Evolutionary conservation across 2,329 filamentous ascomycete genomes (phyloP).

Genomic region (Didymella arachidicola): DNA sequence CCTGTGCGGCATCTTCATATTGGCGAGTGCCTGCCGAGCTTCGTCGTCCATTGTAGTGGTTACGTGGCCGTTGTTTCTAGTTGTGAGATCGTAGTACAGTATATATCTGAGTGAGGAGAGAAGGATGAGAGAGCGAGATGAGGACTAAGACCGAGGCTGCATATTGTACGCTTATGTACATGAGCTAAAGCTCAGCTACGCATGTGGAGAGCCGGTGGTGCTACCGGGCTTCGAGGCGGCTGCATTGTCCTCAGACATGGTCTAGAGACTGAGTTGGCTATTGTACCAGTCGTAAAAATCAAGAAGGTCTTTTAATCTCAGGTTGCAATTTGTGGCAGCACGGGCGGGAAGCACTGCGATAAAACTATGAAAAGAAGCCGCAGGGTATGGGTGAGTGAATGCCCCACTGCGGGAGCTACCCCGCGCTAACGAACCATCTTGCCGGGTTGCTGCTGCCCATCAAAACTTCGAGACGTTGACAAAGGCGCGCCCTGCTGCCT

Average conservation of each 20-base stretch:
- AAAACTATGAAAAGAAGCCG: neutral
- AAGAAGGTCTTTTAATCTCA: neutral
- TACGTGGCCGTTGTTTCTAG: neutral
- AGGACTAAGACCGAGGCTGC: neutral
- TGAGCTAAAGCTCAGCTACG: constrained; percentile 18
- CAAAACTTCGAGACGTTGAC: neutral
- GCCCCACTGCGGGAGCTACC: constrained; percentile 9
- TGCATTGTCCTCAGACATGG: neutral
- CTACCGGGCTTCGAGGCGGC: neutral
- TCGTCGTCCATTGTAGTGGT: constrained; percentile 45
- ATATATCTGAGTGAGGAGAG: no score
- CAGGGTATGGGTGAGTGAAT: neutral
- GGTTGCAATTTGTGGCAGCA: neutral
- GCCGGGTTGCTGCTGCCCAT: neutral
- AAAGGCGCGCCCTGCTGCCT: constrained; percentile 10
- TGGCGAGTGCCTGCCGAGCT: constrained; percentile 42
- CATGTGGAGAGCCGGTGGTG: constrained; percentile 40
- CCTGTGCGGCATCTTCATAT: constrained; percentile 52
- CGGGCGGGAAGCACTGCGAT: neutral
- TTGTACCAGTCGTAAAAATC: no score
- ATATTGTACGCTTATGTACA: constrained; percentile 1
- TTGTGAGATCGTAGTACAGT: neutral
- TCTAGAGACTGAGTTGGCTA: no score
- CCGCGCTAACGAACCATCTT: neutral
- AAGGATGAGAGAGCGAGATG: neutral